Evolutionary conservation across 2,329 filamentous ascomycete species (phyloP).

Genomic region (Fusarium illudens): DNA sequence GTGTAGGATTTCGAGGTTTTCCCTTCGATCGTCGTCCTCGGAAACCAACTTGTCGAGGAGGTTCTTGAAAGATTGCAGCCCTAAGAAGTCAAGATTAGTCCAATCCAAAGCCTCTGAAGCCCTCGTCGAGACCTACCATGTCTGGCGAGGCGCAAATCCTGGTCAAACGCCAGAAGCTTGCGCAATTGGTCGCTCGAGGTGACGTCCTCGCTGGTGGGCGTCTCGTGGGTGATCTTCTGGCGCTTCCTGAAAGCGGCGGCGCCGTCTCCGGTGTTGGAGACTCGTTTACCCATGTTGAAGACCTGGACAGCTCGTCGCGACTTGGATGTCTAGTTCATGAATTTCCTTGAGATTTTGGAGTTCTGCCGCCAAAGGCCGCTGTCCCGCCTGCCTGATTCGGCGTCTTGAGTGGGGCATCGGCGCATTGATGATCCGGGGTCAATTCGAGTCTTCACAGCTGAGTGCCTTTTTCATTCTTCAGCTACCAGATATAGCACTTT

Average conservation of each 20-base stretch:
- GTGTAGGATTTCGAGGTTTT: slow-evolving; percentile 66
- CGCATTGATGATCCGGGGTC: slow-evolving; percentile 30
- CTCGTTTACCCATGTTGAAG: slow-evolving; percentile 57
- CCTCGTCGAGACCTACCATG: slow-evolving; percentile 59
- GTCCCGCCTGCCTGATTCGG: slow-evolving; percentile 41
- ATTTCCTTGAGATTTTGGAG: slow-evolving; percentile 46
- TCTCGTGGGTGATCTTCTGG: slow-evolving; percentile 64
- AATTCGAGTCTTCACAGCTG: no score
- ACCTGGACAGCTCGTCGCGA: slow-evolving; percentile 31
- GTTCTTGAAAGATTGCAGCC: slow-evolving; percentile 73
- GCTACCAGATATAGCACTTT: no score
- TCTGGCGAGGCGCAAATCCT: slow-evolving; percentile 72
- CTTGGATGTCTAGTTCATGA: slow-evolving; percentile 21
- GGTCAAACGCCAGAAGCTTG: slow-evolving; percentile 74
- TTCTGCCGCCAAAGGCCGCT: slow-evolving; percentile 49
- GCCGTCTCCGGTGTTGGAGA: slow-evolving; percentile 51
- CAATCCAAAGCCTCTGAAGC: neutral
- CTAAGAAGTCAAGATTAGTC: slow-evolving; percentile 47
- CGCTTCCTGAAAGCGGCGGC: slow-evolving; percentile 59
- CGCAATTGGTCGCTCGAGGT: slow-evolving; percentile 72
- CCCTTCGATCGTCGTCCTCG: slow-evolving; percentile 52
- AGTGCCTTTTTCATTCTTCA: no score
- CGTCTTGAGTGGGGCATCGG: slow-evolving; percentile 6
- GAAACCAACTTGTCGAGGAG: slow-evolving; percentile 73
- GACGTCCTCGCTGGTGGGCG: slow-evolving; percentile 68